A percentile compares a stretch with the other conserved stretches of the same genome.
These are phyloP conservation scores for Chlorella sp. DNA, from an alignment of 139 green algal species.

Conservation along the genomic window DNA sequence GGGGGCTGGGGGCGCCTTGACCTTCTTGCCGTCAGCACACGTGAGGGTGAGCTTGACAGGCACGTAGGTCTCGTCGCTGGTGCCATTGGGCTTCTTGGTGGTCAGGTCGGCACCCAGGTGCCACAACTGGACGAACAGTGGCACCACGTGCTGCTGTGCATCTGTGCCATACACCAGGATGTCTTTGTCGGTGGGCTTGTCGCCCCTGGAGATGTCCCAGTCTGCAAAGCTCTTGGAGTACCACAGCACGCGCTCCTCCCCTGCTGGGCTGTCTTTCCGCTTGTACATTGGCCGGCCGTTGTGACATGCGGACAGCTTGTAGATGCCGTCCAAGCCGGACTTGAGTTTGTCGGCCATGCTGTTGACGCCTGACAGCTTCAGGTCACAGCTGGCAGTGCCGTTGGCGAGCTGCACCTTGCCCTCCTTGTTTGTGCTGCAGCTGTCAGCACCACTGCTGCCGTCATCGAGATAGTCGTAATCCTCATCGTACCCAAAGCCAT, in stretches of 20 bases:
- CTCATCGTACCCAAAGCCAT: conserved; percentile 35
- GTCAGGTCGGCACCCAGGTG: conserved; percentile 38
- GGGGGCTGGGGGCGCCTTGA: neutral
- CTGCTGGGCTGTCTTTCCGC: conserved; percentile 34
- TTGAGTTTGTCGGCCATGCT: conserved; percentile 6
- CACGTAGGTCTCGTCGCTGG: conserved; percentile 35
- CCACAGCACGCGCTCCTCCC: conserved; percentile 41
- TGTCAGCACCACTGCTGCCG: conserved; percentile 36
- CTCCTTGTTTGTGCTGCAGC: conserved; percentile 31
- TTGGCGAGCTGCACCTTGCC: conserved; percentile 26
- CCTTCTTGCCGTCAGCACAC: conserved; percentile 38
- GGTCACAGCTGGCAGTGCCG: conserved; percentile 26
- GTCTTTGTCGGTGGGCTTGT: conserved; percentile 35
- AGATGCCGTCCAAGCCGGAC: conserved; percentile 44
- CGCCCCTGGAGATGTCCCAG: conserved; percentile 45
- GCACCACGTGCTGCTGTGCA: conserved; percentile 36
- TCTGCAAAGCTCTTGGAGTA: conserved; percentile 45
- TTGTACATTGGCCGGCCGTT: conserved; percentile 51
- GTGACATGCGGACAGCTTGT: conserved; percentile 43
- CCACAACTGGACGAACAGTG: conserved; percentile 48
- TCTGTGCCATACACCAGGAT: conserved; percentile 56
- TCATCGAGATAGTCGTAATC: neutral
- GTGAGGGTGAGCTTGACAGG: conserved; percentile 23
- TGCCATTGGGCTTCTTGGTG: conserved; percentile 1
- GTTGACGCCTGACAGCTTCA: conserved; percentile 28